Evolutionary conservation across 2,329 filamentous ascomycete genomes (phyloP).

Genomic region (Colletotrichum siamense): DNA sequence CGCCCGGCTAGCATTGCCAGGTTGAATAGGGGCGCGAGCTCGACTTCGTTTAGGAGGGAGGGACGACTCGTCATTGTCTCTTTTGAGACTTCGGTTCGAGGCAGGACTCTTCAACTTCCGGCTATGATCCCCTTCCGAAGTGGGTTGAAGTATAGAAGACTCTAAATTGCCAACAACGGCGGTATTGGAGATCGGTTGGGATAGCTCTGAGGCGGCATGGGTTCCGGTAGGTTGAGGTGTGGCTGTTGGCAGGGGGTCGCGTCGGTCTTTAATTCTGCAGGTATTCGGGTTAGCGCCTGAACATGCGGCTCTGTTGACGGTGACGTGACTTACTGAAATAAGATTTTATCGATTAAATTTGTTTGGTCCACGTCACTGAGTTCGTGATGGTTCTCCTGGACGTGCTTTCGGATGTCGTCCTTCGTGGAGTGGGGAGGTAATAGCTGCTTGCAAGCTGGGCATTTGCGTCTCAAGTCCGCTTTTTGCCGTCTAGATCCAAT

Average conservation of each 20-base stretch:
- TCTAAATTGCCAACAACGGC: neutral
- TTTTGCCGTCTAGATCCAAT: no score
- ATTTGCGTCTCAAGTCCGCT: no score
- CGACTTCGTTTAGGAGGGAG: neutral
- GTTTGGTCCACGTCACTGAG: no score
- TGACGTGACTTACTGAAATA: no score
- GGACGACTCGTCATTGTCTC: accelerated
- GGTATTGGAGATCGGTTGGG: neutral
- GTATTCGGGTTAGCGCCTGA: no score
- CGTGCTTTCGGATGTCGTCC: no score
- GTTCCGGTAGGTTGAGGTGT: neutral
- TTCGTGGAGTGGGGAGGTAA: no score
- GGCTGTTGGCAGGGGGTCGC: neutral
- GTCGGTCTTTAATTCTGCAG: neutral
- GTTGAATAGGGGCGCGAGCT: neutral
- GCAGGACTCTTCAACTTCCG: neutral
- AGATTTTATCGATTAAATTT: no score
- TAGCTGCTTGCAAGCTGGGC: no score
- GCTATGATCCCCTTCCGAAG: accelerated
- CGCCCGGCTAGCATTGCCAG: accelerated
- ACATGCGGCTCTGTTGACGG: no score
- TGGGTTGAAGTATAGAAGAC: accelerated
- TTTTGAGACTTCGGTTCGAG: neutral
- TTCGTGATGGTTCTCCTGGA: no score
- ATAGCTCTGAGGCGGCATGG: neutral